Evolutionary conservation across 306 rosid species (phyloP).

Genomic region (Oxytropis ochrocephala): DNA sequence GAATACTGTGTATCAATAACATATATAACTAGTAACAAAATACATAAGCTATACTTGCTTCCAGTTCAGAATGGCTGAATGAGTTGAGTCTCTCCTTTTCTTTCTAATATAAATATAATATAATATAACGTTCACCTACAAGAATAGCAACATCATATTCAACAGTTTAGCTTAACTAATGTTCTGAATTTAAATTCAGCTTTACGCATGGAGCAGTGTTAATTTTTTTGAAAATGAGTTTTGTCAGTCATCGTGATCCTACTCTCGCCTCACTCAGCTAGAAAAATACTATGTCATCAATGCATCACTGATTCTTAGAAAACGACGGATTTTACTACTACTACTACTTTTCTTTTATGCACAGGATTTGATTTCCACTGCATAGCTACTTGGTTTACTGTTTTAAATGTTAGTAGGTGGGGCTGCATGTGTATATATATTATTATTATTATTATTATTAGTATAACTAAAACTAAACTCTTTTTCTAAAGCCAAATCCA

Average conservation of each 20-base stretch:
- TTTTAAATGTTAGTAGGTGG: neutral
- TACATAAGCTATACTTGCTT: too few relatives aligned
- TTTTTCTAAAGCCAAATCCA: conserved; percentile 27
- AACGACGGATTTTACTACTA: neutral
- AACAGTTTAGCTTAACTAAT: too few relatives aligned
- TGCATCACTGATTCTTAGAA: conserved; percentile 20
- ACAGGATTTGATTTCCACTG: neutral
- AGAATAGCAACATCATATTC: neutral
- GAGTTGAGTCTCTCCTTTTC: too few relatives aligned
- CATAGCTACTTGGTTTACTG: neutral
- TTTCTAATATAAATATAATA: too few relatives aligned
- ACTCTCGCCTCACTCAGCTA: neutral
- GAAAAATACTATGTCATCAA: neutral
- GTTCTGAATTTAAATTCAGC: too few relatives aligned
- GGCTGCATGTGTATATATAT: too few relatives aligned
- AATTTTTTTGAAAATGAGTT: too few relatives aligned
- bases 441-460: neutral
- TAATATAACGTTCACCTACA: neutral
- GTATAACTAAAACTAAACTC: neutral
- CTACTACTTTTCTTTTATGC: neutral
- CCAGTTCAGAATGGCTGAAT: too few relatives aligned
- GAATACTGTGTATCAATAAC: too few relatives aligned
- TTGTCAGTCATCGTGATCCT: too few relatives aligned
- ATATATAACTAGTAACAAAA: too few relatives aligned
- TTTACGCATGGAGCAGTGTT: too few relatives aligned